Percentiles rank a stretch among this genome's conserved stretches.
Evolutionary conservation across 2,329 filamentous ascomycete genomes (phyloP).

Genomic region (Chaetomium sp.): DNA sequence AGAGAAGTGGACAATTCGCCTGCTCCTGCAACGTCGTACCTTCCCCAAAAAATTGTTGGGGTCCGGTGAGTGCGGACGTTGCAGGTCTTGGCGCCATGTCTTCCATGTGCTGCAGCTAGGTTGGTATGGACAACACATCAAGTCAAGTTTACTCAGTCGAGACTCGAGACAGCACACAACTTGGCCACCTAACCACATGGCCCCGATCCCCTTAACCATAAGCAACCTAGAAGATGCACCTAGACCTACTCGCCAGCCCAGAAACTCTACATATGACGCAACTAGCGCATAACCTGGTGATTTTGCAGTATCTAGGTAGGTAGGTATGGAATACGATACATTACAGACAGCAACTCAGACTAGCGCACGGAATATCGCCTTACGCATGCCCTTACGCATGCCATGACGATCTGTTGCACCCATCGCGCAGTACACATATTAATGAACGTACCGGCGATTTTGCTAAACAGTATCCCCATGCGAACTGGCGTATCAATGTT

Average conservation of each 20-base stretch:
- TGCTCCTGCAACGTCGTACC: constrained; percentile 3
- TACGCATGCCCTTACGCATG: background rate
- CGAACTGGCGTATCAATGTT: background rate
- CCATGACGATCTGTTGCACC: background rate
- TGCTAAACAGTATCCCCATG: background rate
- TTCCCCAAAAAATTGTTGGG: constrained; percentile 4
- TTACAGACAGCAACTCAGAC: background rate
- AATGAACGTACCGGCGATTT: background rate
- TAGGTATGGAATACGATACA: background rate
- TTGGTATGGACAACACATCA: too few species aligned
- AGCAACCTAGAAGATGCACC: background rate
- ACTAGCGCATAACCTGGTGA: background rate
- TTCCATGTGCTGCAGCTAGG: background rate
- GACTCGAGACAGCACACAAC: background rate
- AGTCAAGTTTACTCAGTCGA: too few species aligned
- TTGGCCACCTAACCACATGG: too few species aligned
- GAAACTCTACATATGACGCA: background rate
- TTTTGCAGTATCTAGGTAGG: background rate
- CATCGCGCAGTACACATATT: background rate
- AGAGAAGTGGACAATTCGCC: background rate
- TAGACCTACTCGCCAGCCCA: background rate
- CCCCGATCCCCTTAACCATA: background rate
- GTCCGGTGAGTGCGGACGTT: background rate
- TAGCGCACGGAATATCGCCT: background rate
- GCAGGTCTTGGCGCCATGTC: background rate